Base-by-base conservation (phyloP, 331 rosid species). In the Dryas integrifolia region DNA sequence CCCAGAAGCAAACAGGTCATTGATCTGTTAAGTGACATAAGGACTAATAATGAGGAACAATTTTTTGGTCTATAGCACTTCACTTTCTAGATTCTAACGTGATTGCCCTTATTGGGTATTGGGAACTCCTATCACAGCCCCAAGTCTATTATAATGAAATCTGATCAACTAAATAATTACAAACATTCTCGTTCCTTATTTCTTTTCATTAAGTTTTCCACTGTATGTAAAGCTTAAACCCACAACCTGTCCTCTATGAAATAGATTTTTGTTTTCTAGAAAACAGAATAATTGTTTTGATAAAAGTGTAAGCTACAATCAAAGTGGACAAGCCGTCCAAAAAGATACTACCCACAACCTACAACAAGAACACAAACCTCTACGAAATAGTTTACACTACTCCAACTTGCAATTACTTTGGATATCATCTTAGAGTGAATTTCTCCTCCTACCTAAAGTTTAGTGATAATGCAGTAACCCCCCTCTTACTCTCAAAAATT, bases 131-230 rank as follows among this genome's bases (percentile, higher is more conserved):
- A 15, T n/a, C 57, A 52, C 10, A 5, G n/a, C 58, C 58, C 58
- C 7, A 8, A 52, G 13, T 52, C 24, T 16, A 3, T 15, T 11
- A 4, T 58, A 10, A 12, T 26, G 38, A 58, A 58, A 9, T 15
- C 63, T 58, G 8, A 58, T 58, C n/a, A 44, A 44, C 64, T 26
- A 58, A 58, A 11, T 12, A 58, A 58, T 41, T 58, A 58, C 43
- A 30, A 8, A 47, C 51, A 6, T 47, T 47, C 10, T 18, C 12
- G 9, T 18, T 56, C 38, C 39, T 21, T 8, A 3, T 21, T 21
- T 21, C 21, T 21, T 21, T 57, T 9, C 15, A 10, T 57, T 24
- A 9, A 26, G 63, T 26, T 58, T 58, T 26, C 40, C 26, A 30
- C n/a, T 26, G 16, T 30, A 58, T 30, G 35, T 13, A 2, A 16